Evolutionary conservation across 2,329 filamentous ascomycete genomes (phyloP), one percentile per base, ranked within the genome.

Genomic region (Fusarium mexicanum): DNA sequence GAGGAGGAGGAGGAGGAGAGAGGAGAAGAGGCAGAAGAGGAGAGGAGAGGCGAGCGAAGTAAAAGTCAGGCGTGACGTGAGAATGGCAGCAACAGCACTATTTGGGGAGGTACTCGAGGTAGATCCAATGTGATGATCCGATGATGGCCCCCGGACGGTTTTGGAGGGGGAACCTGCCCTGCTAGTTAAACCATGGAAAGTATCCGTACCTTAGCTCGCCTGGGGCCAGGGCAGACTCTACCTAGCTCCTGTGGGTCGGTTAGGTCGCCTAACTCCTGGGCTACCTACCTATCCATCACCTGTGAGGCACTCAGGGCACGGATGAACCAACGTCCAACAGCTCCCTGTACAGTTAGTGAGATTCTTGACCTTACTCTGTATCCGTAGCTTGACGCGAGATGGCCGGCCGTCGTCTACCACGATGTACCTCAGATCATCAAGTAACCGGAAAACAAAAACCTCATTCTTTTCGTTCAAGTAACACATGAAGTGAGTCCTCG

Each of bases 211-310:
- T 61, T 63, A 63, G 47, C 61, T 63, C 35, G 41, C 22, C 55
- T n/a, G 31, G 37, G 51, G 53, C 53, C 48, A 65, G 51, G 53
- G 53, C 48, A 65, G 57, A 40, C 51, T 38, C 38, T 35, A 35
- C 33, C 33, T 46, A 74, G 75, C 75, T 77, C 61, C 50, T 76
- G 75, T 77, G 72, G 75, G 63, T 64, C 35, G 74, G 63, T 66
- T 20, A 54, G 20, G 51, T 29, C 35, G 24, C 51, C 51, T 54
- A 54, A 40, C 24, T 29, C n/a, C 29, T 38, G 33, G 33, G 14
- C 33, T 35, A 16, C 26, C 29, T 51, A 14, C 24, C 29, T 51
- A 48, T 22, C n/a, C 48, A 24, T 37, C 55, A 29, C 48, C 47
- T 24, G 55, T 46, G 35, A 64, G 44, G 47, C 50, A 43, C 40